Conservation (phyloP, 75 land plant genomes). For the Azolla pinnata region DNA sequence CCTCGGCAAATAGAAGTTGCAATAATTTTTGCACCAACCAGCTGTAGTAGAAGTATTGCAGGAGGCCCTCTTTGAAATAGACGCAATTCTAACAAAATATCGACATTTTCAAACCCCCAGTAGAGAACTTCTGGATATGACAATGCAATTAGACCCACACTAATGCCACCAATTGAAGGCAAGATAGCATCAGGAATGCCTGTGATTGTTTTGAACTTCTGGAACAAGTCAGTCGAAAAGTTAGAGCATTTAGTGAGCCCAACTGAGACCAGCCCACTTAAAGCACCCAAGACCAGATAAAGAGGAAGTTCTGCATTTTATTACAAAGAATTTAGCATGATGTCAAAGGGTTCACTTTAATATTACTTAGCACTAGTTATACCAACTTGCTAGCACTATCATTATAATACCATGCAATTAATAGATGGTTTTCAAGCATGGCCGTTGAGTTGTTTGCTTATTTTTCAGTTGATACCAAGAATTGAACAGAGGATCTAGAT, state of each 20-base stretch:
- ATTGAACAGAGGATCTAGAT: too few relatives aligned
- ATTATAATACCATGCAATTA: too few relatives aligned
- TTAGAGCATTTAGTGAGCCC: conserved; percentile 56
- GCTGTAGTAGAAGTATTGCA: conserved; percentile 59
- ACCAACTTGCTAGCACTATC: too few relatives aligned
- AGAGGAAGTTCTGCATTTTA: conserved; percentile 97
- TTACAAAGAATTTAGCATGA: too few relatives aligned
- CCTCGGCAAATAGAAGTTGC: conserved; percentile 89
- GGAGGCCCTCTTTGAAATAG: conserved; percentile 60
- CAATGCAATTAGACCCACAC: conserved; percentile 77
- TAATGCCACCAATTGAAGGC: conserved; percentile 72
- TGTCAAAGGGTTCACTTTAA: too few relatives aligned
- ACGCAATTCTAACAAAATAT: conserved; percentile 69
- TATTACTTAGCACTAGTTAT: too few relatives aligned
- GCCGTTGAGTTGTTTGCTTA: too few relatives aligned
- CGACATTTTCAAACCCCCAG: conserved; percentile 98
- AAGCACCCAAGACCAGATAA: conserved; percentile 77
- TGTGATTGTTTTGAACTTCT: conserved; percentile 25
- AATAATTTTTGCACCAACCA: conserved; percentile 72
- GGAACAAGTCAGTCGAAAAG: conserved; percentile 34
- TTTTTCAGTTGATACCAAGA: too few relatives aligned
- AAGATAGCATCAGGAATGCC: conserved; percentile 47
- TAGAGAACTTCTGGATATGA: conserved; percentile 90
- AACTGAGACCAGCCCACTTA: conserved; percentile 80
- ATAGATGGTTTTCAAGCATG: too few relatives aligned